Evolutionary conservation across 306 rosid species (phyloP), one percentile per base, ranked within the genome.

Genomic region (Begonia fuchsioides): DNA sequence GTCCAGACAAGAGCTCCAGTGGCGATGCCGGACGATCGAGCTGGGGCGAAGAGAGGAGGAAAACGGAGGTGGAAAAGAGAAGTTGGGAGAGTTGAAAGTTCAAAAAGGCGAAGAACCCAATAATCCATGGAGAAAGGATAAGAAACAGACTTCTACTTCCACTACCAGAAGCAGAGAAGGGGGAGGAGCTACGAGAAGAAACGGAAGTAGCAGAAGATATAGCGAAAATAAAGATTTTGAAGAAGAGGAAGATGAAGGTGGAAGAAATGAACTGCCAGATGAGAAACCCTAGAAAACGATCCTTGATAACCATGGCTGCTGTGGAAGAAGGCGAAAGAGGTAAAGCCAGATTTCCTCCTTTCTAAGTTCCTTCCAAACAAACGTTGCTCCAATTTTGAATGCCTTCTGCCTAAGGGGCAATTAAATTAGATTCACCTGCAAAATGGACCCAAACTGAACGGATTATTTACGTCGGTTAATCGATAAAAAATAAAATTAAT

Each of bases 251-350:
- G 38, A 85, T 50, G 60, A 71, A 11, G 14, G 87, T 43, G 41
- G 98, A 85, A 53, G 94, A 82, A 45, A 90, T 85, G 44, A 77
- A 85, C 55, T 90, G 98, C 98, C 98, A 90, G 52, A 90, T 71
- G 15, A 90, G 62, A 54, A 67, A 90, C 47, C 94, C 79, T 13
- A 85, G 62, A 38, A 79, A 82, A 0, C 94, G 73, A 47, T 81
- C 76, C 67, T 72, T 70, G 16, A 85, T 62, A 45, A 79, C 51
- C 49, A 68, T 10, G 38, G 70, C 64, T 9, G 72, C 52, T 45
- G 47, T 43, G 38, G 61, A 60, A 12, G 58, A 14, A 9, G 50
- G 46, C 43, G 69, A 50, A 47, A 51, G 3, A 26, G 9, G 50
- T 32, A 55, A 9, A 3, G 43, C 11, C 61, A 59, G 47, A 8